A percentile compares a stretch with the other conserved stretches of the same genome.
These are phyloP conservation scores for Thecaphora thlaspeos DNA, from an alignment of 1,284 basidiomycete species.

Conservation along the genomic window DNA sequence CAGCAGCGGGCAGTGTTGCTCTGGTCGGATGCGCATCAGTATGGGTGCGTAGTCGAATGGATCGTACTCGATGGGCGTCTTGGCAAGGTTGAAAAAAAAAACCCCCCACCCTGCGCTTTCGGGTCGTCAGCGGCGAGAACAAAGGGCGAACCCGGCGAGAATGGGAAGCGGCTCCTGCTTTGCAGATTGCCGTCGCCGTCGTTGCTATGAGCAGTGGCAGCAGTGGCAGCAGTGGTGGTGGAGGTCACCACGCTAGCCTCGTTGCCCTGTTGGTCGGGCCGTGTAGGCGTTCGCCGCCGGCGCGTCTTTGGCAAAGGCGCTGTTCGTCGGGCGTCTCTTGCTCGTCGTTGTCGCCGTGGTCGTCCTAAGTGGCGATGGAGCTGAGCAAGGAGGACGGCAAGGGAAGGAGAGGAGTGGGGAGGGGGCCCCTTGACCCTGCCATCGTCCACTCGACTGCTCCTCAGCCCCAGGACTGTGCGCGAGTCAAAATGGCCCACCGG, in stretches of 20 bases:
- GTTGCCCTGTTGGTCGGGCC: constrained; percentile 7
- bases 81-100: constrained; percentile 14
- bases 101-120: constrained; percentile 10
- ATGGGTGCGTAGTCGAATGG: constrained; percentile 14
- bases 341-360: no score
- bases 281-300: constrained; percentile 11
- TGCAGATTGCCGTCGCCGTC: background rate
- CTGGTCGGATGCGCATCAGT: constrained; percentile 3
- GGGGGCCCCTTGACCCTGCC: no score
- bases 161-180: constrained; percentile 9
- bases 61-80: constrained; percentile 16
- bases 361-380: no score
- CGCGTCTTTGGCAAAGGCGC: constrained; percentile 8
- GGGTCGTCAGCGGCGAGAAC: constrained; percentile 8
- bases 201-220: background rate
- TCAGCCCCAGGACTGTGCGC: no score
- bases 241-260: constrained; percentile 11
- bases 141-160: constrained; percentile 11
- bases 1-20: constrained; percentile 4
- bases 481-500: no score
- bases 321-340: no score
- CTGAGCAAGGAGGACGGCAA: no score
- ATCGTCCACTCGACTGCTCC: no score
- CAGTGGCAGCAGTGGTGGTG: constrained; percentile 5
- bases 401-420: no score